These are phyloP conservation scores for Magnusiomyces suaveolens DNA, from an alignment of 1,139 yeast species.

Conservation along the genomic window DNA sequence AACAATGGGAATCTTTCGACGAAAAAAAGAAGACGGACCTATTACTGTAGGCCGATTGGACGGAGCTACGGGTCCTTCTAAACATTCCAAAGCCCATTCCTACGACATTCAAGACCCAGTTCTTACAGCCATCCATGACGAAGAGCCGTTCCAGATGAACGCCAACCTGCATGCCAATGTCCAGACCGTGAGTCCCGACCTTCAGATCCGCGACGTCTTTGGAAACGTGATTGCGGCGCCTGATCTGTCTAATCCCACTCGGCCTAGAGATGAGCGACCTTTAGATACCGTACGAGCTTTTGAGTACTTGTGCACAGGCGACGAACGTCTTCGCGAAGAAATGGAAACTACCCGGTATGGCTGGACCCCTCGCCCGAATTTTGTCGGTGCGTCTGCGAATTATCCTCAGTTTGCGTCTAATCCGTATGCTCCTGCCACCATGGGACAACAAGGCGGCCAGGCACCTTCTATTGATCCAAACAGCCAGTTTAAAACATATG, in stretches of 20 bases:
- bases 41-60: slow-evolving; percentile 15
- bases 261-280: slow-evolving; percentile 89
- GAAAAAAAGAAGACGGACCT: slow-evolving; percentile 16
- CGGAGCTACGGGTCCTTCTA: slow-evolving; percentile 12
- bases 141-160: slow-evolving; percentile 75
- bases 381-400: slow-evolving; percentile 29
- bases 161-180: slow-evolving; percentile 33
- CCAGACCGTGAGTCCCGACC: slow-evolving; percentile 36
- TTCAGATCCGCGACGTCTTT: slow-evolving; percentile 61
- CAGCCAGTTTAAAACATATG: slow-evolving; percentile 53
- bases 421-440: slow-evolving; percentile 31
- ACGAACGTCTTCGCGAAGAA: slow-evolving; percentile 62
- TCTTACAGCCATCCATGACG: slow-evolving; percentile 82
- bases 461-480: slow-evolving; percentile 35
- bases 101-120: slow-evolving; percentile 72
- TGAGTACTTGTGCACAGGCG: slow-evolving; percentile 90
- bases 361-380: slow-evolving; percentile 60
- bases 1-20: slow-evolving; percentile 21
- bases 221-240: slow-evolving; percentile 68
- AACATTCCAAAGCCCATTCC: slow-evolving; percentile 19
- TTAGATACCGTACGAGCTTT: slow-evolving; percentile 86
- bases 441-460: not conserved
- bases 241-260: slow-evolving; percentile 85
- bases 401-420: slow-evolving; percentile 33
- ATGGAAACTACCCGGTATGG: slow-evolving; percentile 71